A percentile compares a stretch with the other conserved stretches of the same genome.
Evolutionary conservation across 768 basidiomycete genomes (phyloP).

Genomic region (Psilocybe cubensis): DNA sequence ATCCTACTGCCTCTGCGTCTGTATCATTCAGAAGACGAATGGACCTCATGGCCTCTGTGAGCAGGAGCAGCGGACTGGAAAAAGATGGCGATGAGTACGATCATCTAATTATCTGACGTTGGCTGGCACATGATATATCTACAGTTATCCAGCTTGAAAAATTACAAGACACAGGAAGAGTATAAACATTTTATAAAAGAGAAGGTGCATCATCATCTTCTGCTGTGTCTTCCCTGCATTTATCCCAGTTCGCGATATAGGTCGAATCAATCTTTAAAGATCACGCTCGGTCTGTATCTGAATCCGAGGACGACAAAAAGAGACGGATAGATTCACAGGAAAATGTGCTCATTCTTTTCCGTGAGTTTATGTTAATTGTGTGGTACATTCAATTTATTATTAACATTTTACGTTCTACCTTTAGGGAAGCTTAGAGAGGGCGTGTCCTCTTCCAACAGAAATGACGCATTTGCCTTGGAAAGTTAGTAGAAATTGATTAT

Average conservation of each 20-base stretch:
- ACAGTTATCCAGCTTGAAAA: constrained; percentile 58
- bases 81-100: constrained; percentile 78
- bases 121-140: constrained; percentile 31
- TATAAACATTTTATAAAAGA: constrained; percentile 66
- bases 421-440: constrained; percentile 81
- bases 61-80: constrained; percentile 76
- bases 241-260: constrained; percentile 30
- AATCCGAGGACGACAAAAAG: constrained; percentile 36
- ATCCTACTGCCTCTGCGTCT: background rate
- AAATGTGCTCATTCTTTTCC: constrained; percentile 74
- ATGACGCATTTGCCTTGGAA: constrained; percentile 67
- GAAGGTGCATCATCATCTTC: constrained; percentile 50
- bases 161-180: constrained; percentile 61
- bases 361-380: constrained; percentile 45
- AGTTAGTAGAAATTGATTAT: constrained; percentile 42
- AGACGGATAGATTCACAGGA: constrained; percentile 59
- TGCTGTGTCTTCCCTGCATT: background rate
- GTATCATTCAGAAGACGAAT: constrained; percentile 40
- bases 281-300: constrained; percentile 32
- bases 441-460: constrained; percentile 59
- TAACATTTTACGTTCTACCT: background rate
- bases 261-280: constrained; percentile 50
- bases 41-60: constrained; percentile 73
- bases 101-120: constrained; percentile 2
- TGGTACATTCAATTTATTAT: background rate